Percentiles rank a stretch among this genome's conserved stretches.
Evolutionary conservation across 1,284 basidiomycete species (phyloP).

Genomic region (Malassezia pachydermatis): DNA sequence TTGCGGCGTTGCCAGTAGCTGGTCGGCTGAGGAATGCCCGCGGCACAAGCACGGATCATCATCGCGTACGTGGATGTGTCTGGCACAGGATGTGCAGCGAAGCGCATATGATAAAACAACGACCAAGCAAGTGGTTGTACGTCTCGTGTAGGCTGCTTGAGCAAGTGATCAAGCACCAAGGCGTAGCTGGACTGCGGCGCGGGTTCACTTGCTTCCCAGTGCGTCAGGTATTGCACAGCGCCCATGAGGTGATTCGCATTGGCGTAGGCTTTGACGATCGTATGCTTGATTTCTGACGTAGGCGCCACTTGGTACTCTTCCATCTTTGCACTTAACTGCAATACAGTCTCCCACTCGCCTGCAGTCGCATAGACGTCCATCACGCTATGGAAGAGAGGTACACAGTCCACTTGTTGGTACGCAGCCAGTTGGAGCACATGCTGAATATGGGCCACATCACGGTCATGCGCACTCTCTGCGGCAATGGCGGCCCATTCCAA

Average conservation of each 20-base stretch:
- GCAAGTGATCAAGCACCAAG: conserved; percentile 27
- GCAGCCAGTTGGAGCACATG: conserved; percentile 23
- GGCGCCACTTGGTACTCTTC: conserved; percentile 19
- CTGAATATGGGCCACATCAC: conserved; percentile 16
- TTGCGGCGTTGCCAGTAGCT: background rate
- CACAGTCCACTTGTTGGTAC: conserved; percentile 12
- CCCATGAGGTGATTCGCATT: conserved; percentile 13
- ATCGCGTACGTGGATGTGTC: conserved; percentile 63
- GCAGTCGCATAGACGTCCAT: conserved; percentile 53
- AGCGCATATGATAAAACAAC: conserved; percentile 87
- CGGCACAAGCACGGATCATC: conserved; percentile 80
- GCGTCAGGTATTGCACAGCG: conserved; percentile 29
- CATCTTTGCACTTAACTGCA: conserved; percentile 20
- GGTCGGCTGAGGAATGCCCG: conserved; percentile 50
- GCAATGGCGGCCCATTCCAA: conserved; percentile 35
- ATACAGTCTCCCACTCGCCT: conserved; percentile 50
- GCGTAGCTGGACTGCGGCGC: conserved; percentile 40
- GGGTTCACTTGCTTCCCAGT: conserved; percentile 17
- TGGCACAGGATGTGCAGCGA: conserved; percentile 75
- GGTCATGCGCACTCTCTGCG: conserved; percentile 22
- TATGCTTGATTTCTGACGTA: conserved; percentile 28
- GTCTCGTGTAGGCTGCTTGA: conserved; percentile 20
- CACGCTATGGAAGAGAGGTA: conserved; percentile 46
- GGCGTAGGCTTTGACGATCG: conserved; percentile 31
- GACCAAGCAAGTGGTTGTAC: conserved; percentile 57